Evolutionary conservation across 208 protist species (phyloP).

Genomic region (Trichomonas tenax): DNA sequence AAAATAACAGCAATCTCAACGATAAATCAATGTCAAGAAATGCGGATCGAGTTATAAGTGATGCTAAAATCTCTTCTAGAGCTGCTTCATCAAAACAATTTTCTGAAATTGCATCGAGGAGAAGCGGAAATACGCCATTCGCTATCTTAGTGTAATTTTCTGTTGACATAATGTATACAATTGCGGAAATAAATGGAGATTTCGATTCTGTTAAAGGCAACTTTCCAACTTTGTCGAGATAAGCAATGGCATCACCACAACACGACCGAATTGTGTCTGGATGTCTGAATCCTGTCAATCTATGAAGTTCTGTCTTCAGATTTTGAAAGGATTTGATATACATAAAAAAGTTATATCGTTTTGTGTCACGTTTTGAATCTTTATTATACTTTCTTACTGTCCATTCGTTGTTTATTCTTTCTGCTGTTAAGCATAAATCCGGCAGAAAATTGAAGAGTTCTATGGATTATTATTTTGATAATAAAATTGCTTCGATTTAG

Average conservation of each 20-base stretch:
- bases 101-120: background rate
- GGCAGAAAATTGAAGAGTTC: too few relatives aligned
- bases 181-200: background rate
- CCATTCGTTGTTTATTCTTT: too few relatives aligned
- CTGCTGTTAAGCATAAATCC: too few relatives aligned
- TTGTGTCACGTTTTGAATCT: too few relatives aligned
- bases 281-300: background rate
- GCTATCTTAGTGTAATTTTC: background rate
- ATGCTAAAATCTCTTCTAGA: background rate
- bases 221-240: background rate
- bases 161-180: background rate
- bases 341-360: background rate
- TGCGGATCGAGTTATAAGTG: background rate
- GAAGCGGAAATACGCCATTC: background rate
- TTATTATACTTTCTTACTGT: too few relatives aligned
- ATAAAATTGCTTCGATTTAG: too few relatives aligned
- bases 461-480: too few relatives aligned
- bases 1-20: background rate
- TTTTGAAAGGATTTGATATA: background rate
- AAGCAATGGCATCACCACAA: background rate
- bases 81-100: background rate
- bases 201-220: background rate
- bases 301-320: background rate
- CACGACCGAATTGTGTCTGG: background rate
- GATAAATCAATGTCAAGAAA: background rate